Conservation (phyloP, 148 eudicot species). For the Rhododendron henanense region DNA sequence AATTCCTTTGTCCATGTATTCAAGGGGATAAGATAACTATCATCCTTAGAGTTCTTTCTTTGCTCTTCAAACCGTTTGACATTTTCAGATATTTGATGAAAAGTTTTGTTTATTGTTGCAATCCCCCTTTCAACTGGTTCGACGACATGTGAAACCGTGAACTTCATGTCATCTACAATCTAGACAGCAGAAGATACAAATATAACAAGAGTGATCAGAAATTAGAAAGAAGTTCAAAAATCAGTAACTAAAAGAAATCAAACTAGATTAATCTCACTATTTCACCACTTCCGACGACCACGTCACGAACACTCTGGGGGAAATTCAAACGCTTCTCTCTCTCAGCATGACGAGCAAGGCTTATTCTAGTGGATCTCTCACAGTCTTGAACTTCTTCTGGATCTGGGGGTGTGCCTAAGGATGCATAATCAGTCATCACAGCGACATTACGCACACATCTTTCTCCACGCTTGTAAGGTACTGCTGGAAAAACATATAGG, state of each 20-base stretch:
- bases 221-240: background rate
- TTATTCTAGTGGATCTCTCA: slow-evolving; percentile 51
- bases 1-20: slow-evolving; percentile 63
- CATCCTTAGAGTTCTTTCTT: slow-evolving; percentile 73
- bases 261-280: slow-evolving; percentile 48
- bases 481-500: slow-evolving; percentile 91
- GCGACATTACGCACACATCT: slow-evolving; percentile 90
- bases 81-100: slow-evolving; percentile 91
- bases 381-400: slow-evolving; percentile 88
- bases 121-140: slow-evolving; percentile 98
- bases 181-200: slow-evolving; percentile 17
- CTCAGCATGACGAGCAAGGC: slow-evolving; percentile 50
- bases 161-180: slow-evolving; percentile 98
- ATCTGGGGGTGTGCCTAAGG: slow-evolving; percentile 81
- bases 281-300: slow-evolving; percentile 94
- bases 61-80: slow-evolving; percentile 60
- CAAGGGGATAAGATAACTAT: slow-evolving; percentile 60
- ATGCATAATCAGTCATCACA: slow-evolving; percentile 93
- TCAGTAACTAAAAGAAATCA: background rate
- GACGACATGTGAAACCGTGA: slow-evolving; percentile 88
- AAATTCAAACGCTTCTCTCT: slow-evolving; percentile 61
- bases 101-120: slow-evolving; percentile 73
- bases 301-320: slow-evolving; percentile 95
- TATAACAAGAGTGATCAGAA: background rate
- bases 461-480: slow-evolving; percentile 89